Percentiles rank a stretch among this genome's conserved stretches.
Evolutionary conservation across 805 yeast species (phyloP).

Genomic region (Metschnikowia orientalis): DNA sequence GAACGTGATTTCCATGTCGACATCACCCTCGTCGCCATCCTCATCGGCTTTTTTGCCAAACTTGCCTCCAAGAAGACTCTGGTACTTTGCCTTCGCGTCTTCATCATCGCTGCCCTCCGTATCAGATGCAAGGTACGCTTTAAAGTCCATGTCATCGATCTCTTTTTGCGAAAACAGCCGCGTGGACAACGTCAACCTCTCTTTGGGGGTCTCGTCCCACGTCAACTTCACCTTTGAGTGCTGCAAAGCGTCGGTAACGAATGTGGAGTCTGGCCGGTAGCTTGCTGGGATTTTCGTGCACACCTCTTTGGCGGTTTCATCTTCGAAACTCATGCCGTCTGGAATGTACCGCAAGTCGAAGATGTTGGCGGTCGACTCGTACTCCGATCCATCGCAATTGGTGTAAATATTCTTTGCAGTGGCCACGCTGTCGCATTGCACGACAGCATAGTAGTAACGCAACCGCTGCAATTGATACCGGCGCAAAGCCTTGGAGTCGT

Average conservation of each 20-base stretch:
- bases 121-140: conserved; percentile 79
- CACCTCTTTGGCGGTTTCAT: conserved; percentile 66
- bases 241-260: conserved; percentile 92
- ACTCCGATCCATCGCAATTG: conserved; percentile 92
- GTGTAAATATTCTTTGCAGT: conserved; percentile 77
- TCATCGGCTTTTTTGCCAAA: conserved; percentile 29
- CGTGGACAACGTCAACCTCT: conserved; percentile 68
- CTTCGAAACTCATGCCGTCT: conserved; percentile 80
- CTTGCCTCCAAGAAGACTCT: conserved; percentile 48
- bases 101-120: conserved; percentile 37
- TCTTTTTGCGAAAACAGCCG: conserved; percentile 86
- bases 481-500: conserved; percentile 78
- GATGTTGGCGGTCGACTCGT: conserved; percentile 89
- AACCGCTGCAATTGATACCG: conserved; percentile 89
- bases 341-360: conserved; percentile 93
- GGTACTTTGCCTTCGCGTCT: conserved; percentile 53
- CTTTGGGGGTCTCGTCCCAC: conserved; percentile 98
- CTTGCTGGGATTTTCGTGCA: conserved; percentile 70
- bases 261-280: conserved; percentile 69
- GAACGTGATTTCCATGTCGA: conserved; percentile 94
- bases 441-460: conserved; percentile 89
- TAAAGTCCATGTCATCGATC: conserved; percentile 83
- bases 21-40: conserved; percentile 52
- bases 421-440: conserved; percentile 66
- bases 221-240: conserved; percentile 94